A percentile compares a stretch with the other conserved stretches of the same genome.
These are phyloP conservation scores for Amphibolis antarctica DNA, from an alignment of 106 monocot species.

Conservation along the genomic window DNA sequence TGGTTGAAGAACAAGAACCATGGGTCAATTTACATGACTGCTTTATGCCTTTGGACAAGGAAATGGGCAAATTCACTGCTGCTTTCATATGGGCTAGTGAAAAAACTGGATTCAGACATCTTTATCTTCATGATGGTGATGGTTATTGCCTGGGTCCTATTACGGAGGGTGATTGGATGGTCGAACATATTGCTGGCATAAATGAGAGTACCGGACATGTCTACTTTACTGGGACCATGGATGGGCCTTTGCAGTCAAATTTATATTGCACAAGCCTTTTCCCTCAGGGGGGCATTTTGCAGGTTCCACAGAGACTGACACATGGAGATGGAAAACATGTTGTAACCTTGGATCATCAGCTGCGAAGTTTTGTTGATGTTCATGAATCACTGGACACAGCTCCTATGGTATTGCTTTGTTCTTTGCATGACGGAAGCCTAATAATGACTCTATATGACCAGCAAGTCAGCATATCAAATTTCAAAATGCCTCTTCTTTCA, in stretches of 20 bases:
- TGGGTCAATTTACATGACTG: slow-evolving; percentile 94
- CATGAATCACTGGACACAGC: slow-evolving; percentile 67
- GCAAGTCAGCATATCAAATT: slow-evolving; percentile 31
- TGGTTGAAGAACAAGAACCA: slow-evolving; percentile 59
- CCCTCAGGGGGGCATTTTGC: slow-evolving; percentile 56
- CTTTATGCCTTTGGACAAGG: slow-evolving; percentile 78
- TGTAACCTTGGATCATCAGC: slow-evolving; percentile 84
- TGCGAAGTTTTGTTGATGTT: slow-evolving; percentile 81
- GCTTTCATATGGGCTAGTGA: slow-evolving; percentile 97
- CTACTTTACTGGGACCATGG: slow-evolving; percentile 86
- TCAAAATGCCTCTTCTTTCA: slow-evolving; percentile 33
- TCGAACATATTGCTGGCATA: slow-evolving; percentile 84
- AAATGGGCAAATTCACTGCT: slow-evolving; percentile 31
- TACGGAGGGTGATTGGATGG: slow-evolving; percentile 93
- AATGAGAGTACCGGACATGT: slow-evolving; percentile 78
- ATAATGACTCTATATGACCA: slow-evolving; percentile 79
- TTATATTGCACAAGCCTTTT: slow-evolving; percentile 57
- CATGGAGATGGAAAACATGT: slow-evolving; percentile 67
- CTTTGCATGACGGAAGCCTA: slow-evolving; percentile 60
- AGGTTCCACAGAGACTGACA: slow-evolving; percentile 60
- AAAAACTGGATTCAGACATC: slow-evolving; percentile 83
- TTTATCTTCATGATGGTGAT: slow-evolving; percentile 75
- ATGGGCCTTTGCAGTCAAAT: slow-evolving; percentile 69
- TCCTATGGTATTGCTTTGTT: slow-evolving; percentile 65
- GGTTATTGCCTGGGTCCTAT: slow-evolving; percentile 76